Evolutionary conservation across 1,284 basidiomycete species (phyloP).

Genomic region (Rhizoctonia solani): DNA sequence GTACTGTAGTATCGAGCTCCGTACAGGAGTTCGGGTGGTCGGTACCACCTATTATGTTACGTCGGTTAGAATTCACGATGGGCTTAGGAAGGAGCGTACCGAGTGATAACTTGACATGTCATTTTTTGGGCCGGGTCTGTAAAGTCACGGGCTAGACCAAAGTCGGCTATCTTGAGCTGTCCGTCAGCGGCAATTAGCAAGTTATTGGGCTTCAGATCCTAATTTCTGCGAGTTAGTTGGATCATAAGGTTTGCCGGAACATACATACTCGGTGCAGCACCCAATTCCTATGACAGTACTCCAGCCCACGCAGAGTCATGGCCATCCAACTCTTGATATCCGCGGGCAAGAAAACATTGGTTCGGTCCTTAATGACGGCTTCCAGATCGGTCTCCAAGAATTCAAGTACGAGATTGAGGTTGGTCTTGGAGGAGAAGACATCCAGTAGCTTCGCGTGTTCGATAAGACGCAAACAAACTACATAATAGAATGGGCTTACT

Average conservation of each 20-base stretch:
- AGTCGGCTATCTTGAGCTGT: conserved; percentile 97
- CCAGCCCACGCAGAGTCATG: conserved; percentile 94
- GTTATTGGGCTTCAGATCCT: conserved; percentile 99
- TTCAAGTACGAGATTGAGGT: conserved; percentile 96
- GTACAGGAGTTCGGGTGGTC: conserved; percentile 91
- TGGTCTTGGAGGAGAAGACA: conserved; percentile 95
- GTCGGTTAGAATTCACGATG: not conserved
- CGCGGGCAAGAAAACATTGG: conserved; percentile 87
- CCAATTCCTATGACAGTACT: conserved; percentile 95
- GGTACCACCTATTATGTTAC: conserved; percentile 79
- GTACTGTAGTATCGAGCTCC: conserved; percentile 87
- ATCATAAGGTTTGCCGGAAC: not conserved
- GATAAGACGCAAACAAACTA: not conserved
- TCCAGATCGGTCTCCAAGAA: conserved; percentile 98
- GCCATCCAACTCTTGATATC: conserved; percentile 99
- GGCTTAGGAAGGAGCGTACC: conserved; percentile 53
- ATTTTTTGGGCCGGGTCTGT: conserved; percentile 92
- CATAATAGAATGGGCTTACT: conserved; percentile 51
- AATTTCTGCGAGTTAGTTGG: conserved; percentile 21
- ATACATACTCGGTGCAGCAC: conserved; percentile 84
- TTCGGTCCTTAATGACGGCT: conserved; percentile 92
- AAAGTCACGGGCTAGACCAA: conserved; percentile 96
- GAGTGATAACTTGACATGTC: conserved; percentile 97
- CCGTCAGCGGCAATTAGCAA: conserved; percentile 91
- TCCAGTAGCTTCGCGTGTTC: conserved; percentile 74